Percentiles rank a stretch among this genome's conserved stretches.
Conservation (phyloP, 2,329 filamentous ascomycete genomes). For the Periglandula ipomoeae region DNA sequence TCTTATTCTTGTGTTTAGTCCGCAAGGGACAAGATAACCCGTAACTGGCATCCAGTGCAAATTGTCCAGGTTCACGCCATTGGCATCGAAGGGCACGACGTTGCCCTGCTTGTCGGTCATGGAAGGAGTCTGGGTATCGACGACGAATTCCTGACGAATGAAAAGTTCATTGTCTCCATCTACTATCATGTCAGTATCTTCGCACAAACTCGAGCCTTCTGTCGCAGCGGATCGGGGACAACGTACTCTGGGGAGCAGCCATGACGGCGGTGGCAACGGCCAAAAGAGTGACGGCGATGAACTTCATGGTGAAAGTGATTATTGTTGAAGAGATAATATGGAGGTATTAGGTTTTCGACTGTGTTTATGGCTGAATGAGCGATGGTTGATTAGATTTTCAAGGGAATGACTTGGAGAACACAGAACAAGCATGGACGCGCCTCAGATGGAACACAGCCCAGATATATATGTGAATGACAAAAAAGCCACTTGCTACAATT, state of each 20-base stretch:
- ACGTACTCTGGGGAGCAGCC: constrained; percentile 27
- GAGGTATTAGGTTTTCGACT: background rate
- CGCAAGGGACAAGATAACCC: too few species aligned
- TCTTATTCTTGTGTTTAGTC: too few species aligned
- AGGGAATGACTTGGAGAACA: background rate
- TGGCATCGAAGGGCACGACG: constrained; percentile 34
- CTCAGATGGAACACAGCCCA: background rate
- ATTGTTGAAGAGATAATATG: background rate
- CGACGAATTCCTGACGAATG: constrained; percentile 3
- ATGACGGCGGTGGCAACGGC: constrained; percentile 37
- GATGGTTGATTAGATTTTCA: background rate
- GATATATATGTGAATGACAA: background rate
- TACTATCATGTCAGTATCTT: background rate
- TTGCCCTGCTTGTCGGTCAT: constrained; percentile 39
- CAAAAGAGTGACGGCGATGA: constrained; percentile 36
- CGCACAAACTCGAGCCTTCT: background rate
- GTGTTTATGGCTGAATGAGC: background rate
- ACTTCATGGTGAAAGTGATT: constrained; percentile 39
- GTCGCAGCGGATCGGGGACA: background rate
- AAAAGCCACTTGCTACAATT: too few species aligned
- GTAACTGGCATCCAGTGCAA: too few species aligned
- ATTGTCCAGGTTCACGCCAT: constrained; percentile 32
- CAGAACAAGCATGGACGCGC: background rate
- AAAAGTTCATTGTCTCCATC: background rate
- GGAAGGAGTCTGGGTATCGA: constrained; percentile 27